Evolutionary conservation across 1,284 basidiomycete species (phyloP).

Genomic region (Trichosporon faecale): DNA sequence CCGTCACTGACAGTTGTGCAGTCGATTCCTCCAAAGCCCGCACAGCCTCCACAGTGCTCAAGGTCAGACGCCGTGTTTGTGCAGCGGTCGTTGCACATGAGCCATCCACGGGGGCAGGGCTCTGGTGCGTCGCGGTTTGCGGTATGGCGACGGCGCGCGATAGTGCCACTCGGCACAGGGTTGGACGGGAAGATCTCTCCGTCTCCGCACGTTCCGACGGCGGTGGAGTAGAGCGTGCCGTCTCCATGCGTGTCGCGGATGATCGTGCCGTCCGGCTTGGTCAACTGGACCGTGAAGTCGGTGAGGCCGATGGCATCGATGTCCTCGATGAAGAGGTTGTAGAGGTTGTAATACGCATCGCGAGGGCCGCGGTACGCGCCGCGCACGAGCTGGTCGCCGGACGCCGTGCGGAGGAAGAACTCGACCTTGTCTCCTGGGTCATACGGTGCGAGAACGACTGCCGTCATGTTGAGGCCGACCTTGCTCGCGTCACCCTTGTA

Average conservation of each 20-base stretch:
- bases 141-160: neutral
- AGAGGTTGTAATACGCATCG: slow-evolving; percentile 20
- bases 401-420: slow-evolving; percentile 11
- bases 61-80: slow-evolving; percentile 12
- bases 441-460: slow-evolving; percentile 21
- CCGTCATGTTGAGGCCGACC: slow-evolving; percentile 23
- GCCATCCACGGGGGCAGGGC: slow-evolving; percentile 9
- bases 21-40: slow-evolving; percentile 20
- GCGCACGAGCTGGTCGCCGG: slow-evolving; percentile 8
- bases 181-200: neutral
- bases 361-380: slow-evolving; percentile 15
- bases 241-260: slow-evolving; percentile 16
- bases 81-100: slow-evolving; percentile 12
- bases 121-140: neutral
- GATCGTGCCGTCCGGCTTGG: slow-evolving; percentile 17
- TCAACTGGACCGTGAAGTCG: slow-evolving; percentile 16
- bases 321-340: slow-evolving; percentile 20
- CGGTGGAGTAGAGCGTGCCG: slow-evolving; percentile 7
- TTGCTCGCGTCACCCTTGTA: slow-evolving; percentile 14
- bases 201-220: neutral
- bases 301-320: neutral
- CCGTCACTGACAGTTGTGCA: slow-evolving; percentile 20
- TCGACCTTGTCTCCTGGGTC: slow-evolving; percentile 20
- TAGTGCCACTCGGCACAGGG: neutral
- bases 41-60: slow-evolving; percentile 26